phyloP scores from a whole-genome alignment of 2,329 filamentous ascomycete species.

The Rhytidhysteron rufulum region DNA sequence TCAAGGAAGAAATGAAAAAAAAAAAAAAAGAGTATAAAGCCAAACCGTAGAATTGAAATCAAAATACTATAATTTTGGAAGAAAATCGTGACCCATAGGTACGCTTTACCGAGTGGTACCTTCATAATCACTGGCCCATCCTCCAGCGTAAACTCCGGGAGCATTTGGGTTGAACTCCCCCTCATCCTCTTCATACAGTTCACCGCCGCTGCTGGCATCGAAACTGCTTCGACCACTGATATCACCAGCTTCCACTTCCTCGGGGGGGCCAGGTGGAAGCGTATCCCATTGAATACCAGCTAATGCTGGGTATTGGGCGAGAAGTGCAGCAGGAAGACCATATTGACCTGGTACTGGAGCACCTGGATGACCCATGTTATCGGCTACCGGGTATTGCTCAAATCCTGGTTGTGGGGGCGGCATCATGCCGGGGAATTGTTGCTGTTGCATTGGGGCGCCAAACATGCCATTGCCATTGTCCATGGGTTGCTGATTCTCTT shows the following conservation, averaged over 20 bases:
- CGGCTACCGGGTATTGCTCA: constrained; percentile 23
- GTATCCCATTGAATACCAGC: constrained; percentile 83
- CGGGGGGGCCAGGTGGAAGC: constrained; percentile 59
- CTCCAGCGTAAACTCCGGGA: constrained; percentile 25
- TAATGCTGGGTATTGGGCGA: constrained; percentile 91
- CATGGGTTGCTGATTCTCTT: constrained; percentile 58
- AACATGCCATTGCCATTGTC: constrained; percentile 42
- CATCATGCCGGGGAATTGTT: constrained; percentile 30
- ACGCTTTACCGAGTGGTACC: constrained; percentile 9
- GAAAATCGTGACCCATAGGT: no score
- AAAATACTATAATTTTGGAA: no score
- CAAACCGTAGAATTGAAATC: no score
- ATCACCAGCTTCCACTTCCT: constrained; percentile 57
- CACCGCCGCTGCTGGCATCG: constrained; percentile 63
- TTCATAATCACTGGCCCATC: constrained; percentile 34
- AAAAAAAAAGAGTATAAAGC: no score
- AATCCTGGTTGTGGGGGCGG: constrained; percentile 28
- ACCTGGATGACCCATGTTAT: constrained; percentile 24
- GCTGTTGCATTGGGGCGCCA: constrained; percentile 22
- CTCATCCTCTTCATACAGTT: constrained; percentile 71
- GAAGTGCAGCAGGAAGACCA: constrained; percentile 76
- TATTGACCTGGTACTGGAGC: constrained; percentile 28
- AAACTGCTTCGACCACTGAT: constrained; percentile 77
- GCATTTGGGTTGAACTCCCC: constrained; percentile 44
- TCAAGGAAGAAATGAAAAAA: no score